Percentiles rank a stretch among this genome's conserved stretches.
Conservation (phyloP, 2,329 filamentous ascomycete genomes). For the Monilinia fructigena region DNA sequence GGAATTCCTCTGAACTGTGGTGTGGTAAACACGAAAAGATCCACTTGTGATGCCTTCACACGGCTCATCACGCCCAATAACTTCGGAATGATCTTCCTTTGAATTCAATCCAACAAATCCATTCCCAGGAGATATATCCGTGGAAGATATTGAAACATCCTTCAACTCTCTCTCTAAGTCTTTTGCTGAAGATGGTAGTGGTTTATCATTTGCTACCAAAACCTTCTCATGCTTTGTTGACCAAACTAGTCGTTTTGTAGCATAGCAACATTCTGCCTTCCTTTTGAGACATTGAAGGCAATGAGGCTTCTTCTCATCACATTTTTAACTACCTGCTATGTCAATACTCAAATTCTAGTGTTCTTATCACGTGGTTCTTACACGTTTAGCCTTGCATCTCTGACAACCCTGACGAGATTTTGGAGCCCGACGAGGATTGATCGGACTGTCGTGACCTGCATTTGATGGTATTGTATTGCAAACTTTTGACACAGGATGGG, state of each 20-base stretch:
- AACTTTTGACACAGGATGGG: background rate
- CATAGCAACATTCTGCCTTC: conserved; percentile 35
- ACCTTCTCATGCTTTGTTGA: conserved; percentile 39
- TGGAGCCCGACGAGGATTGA: conserved; percentile 34
- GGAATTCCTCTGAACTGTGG: background rate
- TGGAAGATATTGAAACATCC: background rate
- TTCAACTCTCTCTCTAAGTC: background rate
- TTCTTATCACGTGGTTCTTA: conserved; percentile 23
- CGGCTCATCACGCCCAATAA: background rate
- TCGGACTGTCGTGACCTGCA: background rate
- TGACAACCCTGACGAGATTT: conserved; percentile 37
- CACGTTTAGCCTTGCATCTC: conserved; percentile 37
- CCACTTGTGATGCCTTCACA: background rate
- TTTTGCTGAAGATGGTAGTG: conserved; percentile 6
- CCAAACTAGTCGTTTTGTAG: conserved; percentile 34
- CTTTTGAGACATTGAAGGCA: conserved; percentile 35
- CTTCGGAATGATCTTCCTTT: background rate
- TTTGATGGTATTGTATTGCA: background rate
- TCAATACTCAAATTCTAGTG: conserved; percentile 16
- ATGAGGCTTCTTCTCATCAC: conserved; percentile 37
- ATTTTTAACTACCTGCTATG: conserved; percentile 35
- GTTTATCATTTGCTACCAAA: conserved; percentile 16
- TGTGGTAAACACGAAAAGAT: background rate
- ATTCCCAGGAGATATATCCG: too few relatives aligned
- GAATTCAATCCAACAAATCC: background rate